These are phyloP conservation scores for Allomyces arbusculus DNA, from an alignment of 192 early-diverging fungal genomes.

Conservation along the genomic window DNA sequence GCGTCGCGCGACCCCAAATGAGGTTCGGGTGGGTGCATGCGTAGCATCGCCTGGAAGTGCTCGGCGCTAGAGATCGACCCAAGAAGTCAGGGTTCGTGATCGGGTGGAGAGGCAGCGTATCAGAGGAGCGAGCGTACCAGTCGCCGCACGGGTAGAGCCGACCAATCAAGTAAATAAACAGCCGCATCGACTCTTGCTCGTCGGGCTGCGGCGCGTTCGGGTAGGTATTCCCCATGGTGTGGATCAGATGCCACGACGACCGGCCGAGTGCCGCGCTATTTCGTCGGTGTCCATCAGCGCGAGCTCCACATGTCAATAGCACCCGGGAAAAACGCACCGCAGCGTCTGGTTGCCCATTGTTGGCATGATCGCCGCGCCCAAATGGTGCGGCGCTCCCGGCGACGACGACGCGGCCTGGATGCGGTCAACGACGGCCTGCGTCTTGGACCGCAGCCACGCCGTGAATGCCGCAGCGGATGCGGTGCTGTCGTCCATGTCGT, in stretches of 20 bases:
- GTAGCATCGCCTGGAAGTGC: slow-evolving; percentile 63
- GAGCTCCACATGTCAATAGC: neutral
- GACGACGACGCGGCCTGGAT: neutral
- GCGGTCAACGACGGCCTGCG: neutral
- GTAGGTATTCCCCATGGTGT: slow-evolving; percentile 79
- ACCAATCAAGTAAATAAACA: slow-evolving; percentile 64
- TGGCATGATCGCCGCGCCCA: slow-evolving; percentile 33
- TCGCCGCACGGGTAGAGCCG: slow-evolving; percentile 91
- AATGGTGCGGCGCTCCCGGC: neutral
- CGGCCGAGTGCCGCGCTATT: slow-evolving; percentile 68
- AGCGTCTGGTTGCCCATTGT: slow-evolving; percentile 52
- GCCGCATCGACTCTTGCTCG: slow-evolving; percentile 51
- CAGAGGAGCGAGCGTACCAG: slow-evolving; percentile 30
- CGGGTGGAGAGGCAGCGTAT: neutral
- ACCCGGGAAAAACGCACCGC: slow-evolving; percentile 6
- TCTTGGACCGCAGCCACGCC: neutral
- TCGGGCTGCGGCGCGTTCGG: slow-evolving; percentile 53
- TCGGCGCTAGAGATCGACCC: slow-evolving; percentile 30
- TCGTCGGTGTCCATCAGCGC: neutral
- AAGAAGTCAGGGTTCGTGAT: neutral
- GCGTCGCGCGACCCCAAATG: slow-evolving; percentile 40
- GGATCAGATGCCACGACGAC: slow-evolving; percentile 75
- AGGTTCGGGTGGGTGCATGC: slow-evolving; percentile 56
- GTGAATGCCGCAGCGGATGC: no score
- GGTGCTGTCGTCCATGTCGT: neutral